Percentiles rank a stretch among this genome's conserved stretches.
Evolutionary conservation across 2,329 filamentous ascomycete species (phyloP).

Genomic region (Colletotrichum liaoningense): DNA sequence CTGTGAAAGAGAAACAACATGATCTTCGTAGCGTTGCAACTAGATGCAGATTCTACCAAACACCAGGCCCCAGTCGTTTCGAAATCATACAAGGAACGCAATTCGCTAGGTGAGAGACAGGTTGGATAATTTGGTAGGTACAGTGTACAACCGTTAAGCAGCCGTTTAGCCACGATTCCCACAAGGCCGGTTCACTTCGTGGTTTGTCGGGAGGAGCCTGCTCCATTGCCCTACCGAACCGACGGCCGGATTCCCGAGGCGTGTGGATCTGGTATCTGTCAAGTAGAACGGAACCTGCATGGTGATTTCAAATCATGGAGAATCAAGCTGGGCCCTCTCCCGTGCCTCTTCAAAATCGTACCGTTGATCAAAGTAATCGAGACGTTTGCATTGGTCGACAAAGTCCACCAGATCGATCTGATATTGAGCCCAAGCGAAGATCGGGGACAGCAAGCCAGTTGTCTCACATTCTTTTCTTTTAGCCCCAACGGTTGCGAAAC

Average conservation of each 20-base stretch:
- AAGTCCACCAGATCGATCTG: not conserved
- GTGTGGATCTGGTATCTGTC: not conserved
- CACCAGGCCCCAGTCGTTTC: not conserved
- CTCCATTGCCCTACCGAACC: constrained; percentile 15
- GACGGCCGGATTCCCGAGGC: constrained; percentile 9
- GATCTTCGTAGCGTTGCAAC: not conserved
- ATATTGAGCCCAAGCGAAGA: not conserved
- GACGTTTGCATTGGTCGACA: not conserved
- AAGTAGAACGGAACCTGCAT: not conserved
- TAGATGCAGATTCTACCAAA: not conserved
- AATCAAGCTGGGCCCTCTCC: not conserved
- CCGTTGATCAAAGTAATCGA: not conserved
- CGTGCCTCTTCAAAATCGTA: not conserved
- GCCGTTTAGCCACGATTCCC: not conserved
- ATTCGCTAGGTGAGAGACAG: not conserved
- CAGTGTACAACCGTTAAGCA: not conserved
- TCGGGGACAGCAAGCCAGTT: not conserved
- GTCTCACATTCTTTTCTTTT: not conserved
- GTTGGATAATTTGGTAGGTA: too few species aligned
- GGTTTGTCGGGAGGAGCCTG: not conserved
- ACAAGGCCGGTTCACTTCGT: too few species aligned
- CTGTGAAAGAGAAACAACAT: not conserved
- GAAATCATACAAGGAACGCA: too few species aligned
- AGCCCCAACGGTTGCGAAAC: not conserved
- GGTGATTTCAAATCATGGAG: not conserved